Percentiles rank a stretch among this genome's conserved stretches.
phyloP scores from a whole-genome alignment of 2,329 filamentous ascomycete species.

The Xylariaceae sp. region DNA sequence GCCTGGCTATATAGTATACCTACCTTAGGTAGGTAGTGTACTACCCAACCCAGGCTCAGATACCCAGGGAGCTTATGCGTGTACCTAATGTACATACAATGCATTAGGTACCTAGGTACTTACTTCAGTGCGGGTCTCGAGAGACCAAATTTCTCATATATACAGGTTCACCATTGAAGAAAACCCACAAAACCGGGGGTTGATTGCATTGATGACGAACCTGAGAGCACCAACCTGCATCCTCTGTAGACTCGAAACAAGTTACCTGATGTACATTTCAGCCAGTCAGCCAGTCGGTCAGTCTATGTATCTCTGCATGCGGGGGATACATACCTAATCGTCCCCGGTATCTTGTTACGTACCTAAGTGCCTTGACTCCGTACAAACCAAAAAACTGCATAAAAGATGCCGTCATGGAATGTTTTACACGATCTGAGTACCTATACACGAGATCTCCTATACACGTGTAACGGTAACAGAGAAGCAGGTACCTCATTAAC shows the following conservation, averaged over 20 bases:
- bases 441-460: neutral
- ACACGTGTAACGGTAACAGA: neutral
- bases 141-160: constrained; percentile 16
- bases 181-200: constrained; percentile 28
- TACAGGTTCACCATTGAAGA: constrained; percentile 21
- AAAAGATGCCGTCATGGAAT: neutral
- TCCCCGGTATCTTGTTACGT: neutral
- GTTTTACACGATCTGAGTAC: neutral
- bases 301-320: neutral
- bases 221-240: constrained; percentile 9
- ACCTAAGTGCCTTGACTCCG: neutral
- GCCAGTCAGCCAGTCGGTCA: constrained; percentile 7
- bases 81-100: too few relatives aligned
- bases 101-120: too few relatives aligned
- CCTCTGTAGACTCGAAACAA: neutral
- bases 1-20: too few relatives aligned
- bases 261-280: neutral
- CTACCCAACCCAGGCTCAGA: too few relatives aligned
- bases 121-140: constrained; percentile 10
- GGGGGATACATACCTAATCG: neutral
- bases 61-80: too few relatives aligned
- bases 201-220: constrained; percentile 20
- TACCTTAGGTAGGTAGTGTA: too few relatives aligned
- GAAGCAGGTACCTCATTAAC: neutral
- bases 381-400: neutral